Evolutionary conservation across 225 moss, liverwort and hornwort genomes (phyloP).

Genomic region (Physcomitrium patens): DNA sequence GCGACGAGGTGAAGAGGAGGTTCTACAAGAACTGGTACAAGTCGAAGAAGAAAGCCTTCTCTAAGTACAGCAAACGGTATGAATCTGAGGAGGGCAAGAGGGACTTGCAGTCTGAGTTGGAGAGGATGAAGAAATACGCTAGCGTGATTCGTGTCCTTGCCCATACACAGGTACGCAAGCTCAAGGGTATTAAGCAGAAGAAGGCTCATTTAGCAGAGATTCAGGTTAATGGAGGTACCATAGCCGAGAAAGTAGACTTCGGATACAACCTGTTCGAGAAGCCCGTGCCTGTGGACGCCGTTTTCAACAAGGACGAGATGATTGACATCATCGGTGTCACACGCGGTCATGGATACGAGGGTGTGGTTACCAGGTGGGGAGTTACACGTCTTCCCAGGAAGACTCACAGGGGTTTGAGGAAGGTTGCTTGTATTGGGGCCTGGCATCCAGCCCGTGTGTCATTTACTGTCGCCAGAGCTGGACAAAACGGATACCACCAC

Average conservation of each 20-base stretch:
- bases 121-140: slow-evolving; percentile 77
- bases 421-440: slow-evolving; percentile 82
- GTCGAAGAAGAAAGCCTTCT: slow-evolving; percentile 63
- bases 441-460: slow-evolving; percentile 86
- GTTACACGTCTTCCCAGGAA: slow-evolving; percentile 61
- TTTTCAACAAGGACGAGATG: slow-evolving; percentile 77
- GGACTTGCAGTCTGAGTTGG: slow-evolving; percentile 59
- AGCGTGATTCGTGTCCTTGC: slow-evolving; percentile 74
- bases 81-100: slow-evolving; percentile 66
- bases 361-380: slow-evolving; percentile 80
- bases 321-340: slow-evolving; percentile 80
- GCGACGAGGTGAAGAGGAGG: slow-evolving; percentile 62
- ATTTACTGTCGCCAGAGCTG: slow-evolving; percentile 75
- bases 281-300: slow-evolving; percentile 52
- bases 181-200: slow-evolving; percentile 66
- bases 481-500: slow-evolving; percentile 80
- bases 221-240: slow-evolving; percentile 47
- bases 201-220: slow-evolving; percentile 57
- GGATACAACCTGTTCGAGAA: slow-evolving; percentile 76
- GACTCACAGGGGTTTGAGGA: slow-evolving; percentile 73
- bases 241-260: slow-evolving; percentile 69
- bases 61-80: slow-evolving; percentile 61
- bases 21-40: slow-evolving; percentile 66
- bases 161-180: slow-evolving; percentile 66
- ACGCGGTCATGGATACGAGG: slow-evolving; percentile 76